Conservation (phyloP, 495 filamentous ascomycete species). For the Penicillium nucicola region DNA sequence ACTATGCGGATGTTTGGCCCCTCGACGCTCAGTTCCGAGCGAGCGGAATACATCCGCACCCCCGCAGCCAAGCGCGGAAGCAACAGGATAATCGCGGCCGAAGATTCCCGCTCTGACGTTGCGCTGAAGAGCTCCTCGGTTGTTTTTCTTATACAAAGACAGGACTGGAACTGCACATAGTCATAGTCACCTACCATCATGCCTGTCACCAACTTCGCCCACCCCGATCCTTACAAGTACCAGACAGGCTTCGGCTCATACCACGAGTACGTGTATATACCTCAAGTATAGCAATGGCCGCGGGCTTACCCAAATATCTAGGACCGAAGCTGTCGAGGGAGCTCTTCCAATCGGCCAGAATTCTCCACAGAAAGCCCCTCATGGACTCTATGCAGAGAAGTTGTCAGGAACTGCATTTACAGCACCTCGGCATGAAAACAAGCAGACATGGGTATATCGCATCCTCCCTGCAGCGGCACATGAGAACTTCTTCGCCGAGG, state of each 20-base stretch:
- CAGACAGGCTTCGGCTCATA: slow-evolving; percentile 58
- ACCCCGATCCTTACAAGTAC: slow-evolving; percentile 56
- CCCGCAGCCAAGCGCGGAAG: slow-evolving; percentile 29
- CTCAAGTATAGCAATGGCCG: background rate
- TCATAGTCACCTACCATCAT: slow-evolving; percentile 28
- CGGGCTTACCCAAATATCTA: slow-evolving; percentile 11
- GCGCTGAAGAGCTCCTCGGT: background rate
- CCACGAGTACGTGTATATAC: slow-evolving; percentile 46
- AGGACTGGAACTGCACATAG: slow-evolving; percentile 2
- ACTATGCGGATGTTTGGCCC: slow-evolving; percentile 2
- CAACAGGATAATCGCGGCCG: slow-evolving; percentile 16
- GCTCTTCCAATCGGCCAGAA: slow-evolving; percentile 69
- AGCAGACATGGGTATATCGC: slow-evolving; percentile 92
- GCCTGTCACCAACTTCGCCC: slow-evolving; percentile 55
- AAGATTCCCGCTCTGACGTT: background rate
- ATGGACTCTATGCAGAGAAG: slow-evolving; percentile 89
- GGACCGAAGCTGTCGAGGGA: slow-evolving; percentile 53
- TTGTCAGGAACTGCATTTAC: slow-evolving; percentile 93
- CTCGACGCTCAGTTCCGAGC: slow-evolving; percentile 3
- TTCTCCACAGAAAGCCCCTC: slow-evolving; percentile 81
- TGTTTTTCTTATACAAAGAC: slow-evolving; percentile 1
- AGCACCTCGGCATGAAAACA: slow-evolving; percentile 82
- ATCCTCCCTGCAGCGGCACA: slow-evolving; percentile 84
- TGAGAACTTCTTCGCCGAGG: slow-evolving; percentile 61
- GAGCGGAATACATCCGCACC: slow-evolving; percentile 27